Evolutionary conservation across 768 basidiomycete genomes (phyloP).

Genomic region (Trametes meyenii): DNA sequence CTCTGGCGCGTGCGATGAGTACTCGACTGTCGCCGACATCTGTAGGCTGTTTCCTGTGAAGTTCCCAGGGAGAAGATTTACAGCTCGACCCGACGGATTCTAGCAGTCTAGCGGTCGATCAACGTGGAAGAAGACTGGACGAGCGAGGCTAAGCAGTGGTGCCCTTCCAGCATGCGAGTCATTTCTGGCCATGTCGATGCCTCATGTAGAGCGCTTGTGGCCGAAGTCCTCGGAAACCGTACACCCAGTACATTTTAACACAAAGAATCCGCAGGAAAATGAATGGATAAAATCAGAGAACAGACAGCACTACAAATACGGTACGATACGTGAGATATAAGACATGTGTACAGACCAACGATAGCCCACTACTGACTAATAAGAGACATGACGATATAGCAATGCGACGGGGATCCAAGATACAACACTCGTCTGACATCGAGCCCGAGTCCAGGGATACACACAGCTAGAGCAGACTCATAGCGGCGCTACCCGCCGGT

Average conservation of each 20-base stretch:
- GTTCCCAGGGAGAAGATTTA: background rate
- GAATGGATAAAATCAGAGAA: background rate
- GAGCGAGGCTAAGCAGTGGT: background rate
- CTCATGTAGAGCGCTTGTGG: slow-evolving; percentile 17
- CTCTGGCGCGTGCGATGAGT: slow-evolving; percentile 67
- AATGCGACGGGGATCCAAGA: slow-evolving; percentile 20
- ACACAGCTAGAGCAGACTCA: slow-evolving; percentile 23
- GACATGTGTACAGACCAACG: slow-evolving; percentile 19
- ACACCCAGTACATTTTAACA: background rate
- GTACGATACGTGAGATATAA: slow-evolving; percentile 26
- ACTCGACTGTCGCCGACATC: slow-evolving; percentile 59
- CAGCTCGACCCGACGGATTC: too few relatives aligned
- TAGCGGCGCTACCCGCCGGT: slow-evolving; percentile 35
- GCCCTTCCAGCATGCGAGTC: slow-evolving; percentile 3
- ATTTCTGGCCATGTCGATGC: slow-evolving; percentile 7
- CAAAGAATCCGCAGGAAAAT: background rate
- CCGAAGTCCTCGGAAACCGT: slow-evolving; percentile 1
- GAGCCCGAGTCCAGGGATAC: slow-evolving; percentile 2
- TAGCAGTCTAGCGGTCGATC: background rate
- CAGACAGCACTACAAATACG: slow-evolving; percentile 17
- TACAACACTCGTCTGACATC: slow-evolving; percentile 20
- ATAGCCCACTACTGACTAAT: slow-evolving; percentile 5
- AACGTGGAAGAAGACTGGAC: background rate
- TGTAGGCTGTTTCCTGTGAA: background rate
- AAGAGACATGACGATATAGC: slow-evolving; percentile 14